Evolutionary conservation across 106 monocot genomes (phyloP).

Genomic region (Dendrobium nobile): DNA sequence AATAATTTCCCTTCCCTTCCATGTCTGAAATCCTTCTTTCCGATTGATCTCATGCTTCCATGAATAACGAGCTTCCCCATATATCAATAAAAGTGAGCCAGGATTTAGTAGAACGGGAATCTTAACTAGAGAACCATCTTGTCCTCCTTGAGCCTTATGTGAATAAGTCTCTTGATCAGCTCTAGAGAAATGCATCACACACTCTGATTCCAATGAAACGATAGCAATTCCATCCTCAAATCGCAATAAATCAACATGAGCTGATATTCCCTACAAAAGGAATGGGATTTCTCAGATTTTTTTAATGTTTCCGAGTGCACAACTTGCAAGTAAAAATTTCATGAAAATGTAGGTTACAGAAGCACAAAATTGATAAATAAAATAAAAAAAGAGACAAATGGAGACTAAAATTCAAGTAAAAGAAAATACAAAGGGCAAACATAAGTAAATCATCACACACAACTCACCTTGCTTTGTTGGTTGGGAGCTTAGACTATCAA

Average conservation of each 20-base stretch:
- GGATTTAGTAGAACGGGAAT: slow-evolving; percentile 69
- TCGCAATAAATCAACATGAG: slow-evolving; percentile 83
- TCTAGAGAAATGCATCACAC: slow-evolving; percentile 84
- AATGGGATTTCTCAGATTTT: not conserved
- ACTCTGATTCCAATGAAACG: slow-evolving; percentile 74
- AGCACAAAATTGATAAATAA: not conserved
- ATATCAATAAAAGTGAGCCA: slow-evolving; percentile 78
- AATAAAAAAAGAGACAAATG: not conserved
- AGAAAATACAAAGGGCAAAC: not conserved
- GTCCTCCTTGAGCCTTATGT: not conserved
- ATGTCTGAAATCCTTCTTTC: slow-evolving; percentile 54
- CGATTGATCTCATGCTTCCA: slow-evolving; percentile 98
- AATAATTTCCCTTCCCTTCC: slow-evolving; percentile 66
- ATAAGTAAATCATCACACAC: too few species aligned
- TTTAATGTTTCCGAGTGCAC: not conserved
- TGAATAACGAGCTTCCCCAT: slow-evolving; percentile 74
- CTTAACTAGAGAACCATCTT: not conserved
- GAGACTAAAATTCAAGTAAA: not conserved
- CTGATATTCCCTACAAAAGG: slow-evolving; percentile 70
- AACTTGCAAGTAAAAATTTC: too few species aligned
- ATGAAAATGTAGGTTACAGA: not conserved
- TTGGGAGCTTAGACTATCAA: too few species aligned
- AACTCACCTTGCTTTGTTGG: too few species aligned
- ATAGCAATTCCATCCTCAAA: slow-evolving; percentile 97
- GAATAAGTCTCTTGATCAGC: not conserved